Percentiles rank a stretch among this genome's conserved stretches.
These are phyloP conservation scores for Aspergillus baeticus DNA, from an alignment of 495 filamentous ascomycete genomes.

Conservation along the genomic window DNA sequence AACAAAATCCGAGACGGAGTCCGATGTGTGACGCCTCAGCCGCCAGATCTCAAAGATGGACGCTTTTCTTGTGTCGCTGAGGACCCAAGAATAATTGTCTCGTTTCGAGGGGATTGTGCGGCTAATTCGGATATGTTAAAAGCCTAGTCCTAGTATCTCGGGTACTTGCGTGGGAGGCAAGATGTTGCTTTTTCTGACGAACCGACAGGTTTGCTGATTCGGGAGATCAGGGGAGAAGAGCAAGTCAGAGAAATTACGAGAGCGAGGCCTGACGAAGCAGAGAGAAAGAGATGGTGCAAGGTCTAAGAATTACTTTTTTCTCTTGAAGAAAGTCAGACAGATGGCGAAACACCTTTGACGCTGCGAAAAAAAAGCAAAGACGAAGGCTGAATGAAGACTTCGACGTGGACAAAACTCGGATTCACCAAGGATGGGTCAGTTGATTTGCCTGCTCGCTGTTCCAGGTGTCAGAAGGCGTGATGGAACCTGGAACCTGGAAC, in stretches of 20 bases:
- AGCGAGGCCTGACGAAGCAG: not conserved
- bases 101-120: not conserved
- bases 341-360: not conserved
- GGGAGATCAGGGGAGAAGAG: not conserved
- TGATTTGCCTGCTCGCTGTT: not conserved
- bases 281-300: not conserved
- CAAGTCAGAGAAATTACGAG: no score
- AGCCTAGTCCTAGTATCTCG: not conserved
- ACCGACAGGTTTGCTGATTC: not conserved
- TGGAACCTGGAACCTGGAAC: no score
- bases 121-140: slow-evolving; percentile 2
- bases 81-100: no score
- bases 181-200: slow-evolving; percentile 2
- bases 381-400: not conserved
- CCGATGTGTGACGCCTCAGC: not conserved
- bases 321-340: not conserved
- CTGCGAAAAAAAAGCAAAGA: not conserved
- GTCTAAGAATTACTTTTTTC: no score
- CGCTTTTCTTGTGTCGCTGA: no score
- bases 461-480: not conserved
- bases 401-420: not conserved
- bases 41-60: not conserved
- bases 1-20: no score
- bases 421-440: not conserved
- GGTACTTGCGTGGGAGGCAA: not conserved